Evolutionary conservation across 2,329 filamentous ascomycete species (phyloP), one percentile per base, ranked within the genome.

Genomic region (Dactylellina sp.): DNA sequence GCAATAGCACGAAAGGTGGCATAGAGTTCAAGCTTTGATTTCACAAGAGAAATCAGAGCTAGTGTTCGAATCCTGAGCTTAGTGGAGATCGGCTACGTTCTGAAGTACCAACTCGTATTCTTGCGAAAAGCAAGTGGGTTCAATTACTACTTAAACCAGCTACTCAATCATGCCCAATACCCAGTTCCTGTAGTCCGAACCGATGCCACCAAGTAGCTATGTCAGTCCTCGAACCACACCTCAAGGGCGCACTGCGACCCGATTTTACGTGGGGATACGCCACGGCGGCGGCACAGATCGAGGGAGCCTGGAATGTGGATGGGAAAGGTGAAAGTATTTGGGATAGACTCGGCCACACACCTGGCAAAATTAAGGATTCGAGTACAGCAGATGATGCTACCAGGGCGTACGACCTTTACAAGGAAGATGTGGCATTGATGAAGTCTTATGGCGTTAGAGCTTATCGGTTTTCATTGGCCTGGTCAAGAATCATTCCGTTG

Each of bases 401-500:
- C 18, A 77, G 79, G 4, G 81, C 81, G 25, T 83, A 83, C 71
- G 80, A 83, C 42, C 75, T 82, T 1, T 83, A 81, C 76, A 80
- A 81, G 64, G 82, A 86, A 64, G 88, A 89, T 76, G 85, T 89
- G 71, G 85, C 83, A 1, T 82, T 89, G 32, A 81, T 89, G 77
- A 88, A 87, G 79, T 80, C 84, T 60, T 85, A 86, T 59, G 85
- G 86, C 60, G 86, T 87, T 14, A 84, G 84, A 70, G 86, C 85
- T 2, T 89, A 89, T 78, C 85, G 87, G 22, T 89, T 89, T 79
- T 89, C 87, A 2, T 81, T 89, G 24, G 86, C 87, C 2, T 89
- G 88, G 88, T 85, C 86, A 11, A 85, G 87, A 46, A 86, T 89
- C 71, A 88, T 89, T 57, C 88, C 88, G 0, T 82, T 88, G 2